Evolutionary conservation across 176 grass and related monocot species (phyloP).

Genomic region (Aegilops bicornis): DNA sequence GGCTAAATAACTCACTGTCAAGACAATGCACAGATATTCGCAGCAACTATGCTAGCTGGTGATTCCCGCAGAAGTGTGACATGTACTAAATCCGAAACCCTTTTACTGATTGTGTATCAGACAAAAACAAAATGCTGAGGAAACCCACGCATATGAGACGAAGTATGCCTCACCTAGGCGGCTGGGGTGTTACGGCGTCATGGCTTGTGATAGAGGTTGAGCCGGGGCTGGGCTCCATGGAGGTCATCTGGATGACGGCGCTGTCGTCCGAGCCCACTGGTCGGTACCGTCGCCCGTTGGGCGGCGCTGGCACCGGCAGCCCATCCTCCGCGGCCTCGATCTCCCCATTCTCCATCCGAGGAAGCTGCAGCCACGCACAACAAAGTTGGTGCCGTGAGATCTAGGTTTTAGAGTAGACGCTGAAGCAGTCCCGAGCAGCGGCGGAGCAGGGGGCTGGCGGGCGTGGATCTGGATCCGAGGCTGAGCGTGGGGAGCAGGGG

Average conservation of each 20-base stretch:
- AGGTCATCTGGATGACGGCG: conserved; percentile 67
- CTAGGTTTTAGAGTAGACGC: not conserved
- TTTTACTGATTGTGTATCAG: not conserved
- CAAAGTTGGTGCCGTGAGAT: conserved; percentile 23
- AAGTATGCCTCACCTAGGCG: conserved; percentile 42
- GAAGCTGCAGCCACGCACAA: not conserved
- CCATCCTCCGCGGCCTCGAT: conserved; percentile 64
- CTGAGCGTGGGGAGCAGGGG: not conserved
- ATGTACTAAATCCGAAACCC: not conserved
- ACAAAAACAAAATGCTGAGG: not conserved
- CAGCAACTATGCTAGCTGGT: not conserved
- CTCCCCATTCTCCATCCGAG: conserved; percentile 80
- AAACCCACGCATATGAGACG: not conserved
- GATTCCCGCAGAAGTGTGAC: not conserved
- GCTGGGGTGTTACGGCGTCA: conserved; percentile 35
- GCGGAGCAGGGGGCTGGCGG: not conserved
- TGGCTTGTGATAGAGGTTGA: conserved; percentile 14
- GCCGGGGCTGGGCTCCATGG: conserved; percentile 56
- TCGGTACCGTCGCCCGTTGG: conserved; percentile 57
- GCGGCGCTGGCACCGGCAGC: conserved; percentile 49
- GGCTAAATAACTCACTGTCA: not conserved
- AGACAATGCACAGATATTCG: conserved; percentile 8
- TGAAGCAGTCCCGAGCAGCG: not conserved
- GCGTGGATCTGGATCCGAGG: conserved; percentile 19
- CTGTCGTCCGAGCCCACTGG: conserved; percentile 62